Percentiles rank a stretch among this genome's conserved stretches.
Conservation (phyloP, 2,329 filamentous ascomycete genomes). For the Orbilia ellipsospora region DNA sequence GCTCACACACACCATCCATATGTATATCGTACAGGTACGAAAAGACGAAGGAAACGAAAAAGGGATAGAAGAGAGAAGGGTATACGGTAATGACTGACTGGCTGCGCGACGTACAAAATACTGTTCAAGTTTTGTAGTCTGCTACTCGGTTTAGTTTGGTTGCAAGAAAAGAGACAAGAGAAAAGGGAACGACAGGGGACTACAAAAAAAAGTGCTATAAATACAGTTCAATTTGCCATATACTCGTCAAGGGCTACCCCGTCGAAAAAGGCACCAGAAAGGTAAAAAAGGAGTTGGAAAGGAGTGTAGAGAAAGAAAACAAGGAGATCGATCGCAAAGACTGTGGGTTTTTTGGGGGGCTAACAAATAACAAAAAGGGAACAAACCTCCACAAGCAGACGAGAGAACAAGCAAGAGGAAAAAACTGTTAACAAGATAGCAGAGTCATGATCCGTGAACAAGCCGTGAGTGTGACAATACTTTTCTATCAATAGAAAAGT, state of each 20-base stretch:
- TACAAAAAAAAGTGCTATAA: conserved; percentile 12
- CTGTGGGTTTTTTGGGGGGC: background rate
- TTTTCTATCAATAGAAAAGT: conserved; percentile 25
- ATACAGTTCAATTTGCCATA: conserved; percentile 29
- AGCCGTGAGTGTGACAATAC: conserved; percentile 21
- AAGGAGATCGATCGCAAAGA: conserved; percentile 14
- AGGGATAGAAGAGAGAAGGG: conserved; percentile 27
- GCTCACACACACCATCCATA: conserved; percentile 14
- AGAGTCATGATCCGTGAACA: conserved; percentile 39
- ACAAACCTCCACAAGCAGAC: background rate
- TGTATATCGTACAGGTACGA: conserved; percentile 27
- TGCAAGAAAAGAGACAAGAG: conserved; percentile 1
- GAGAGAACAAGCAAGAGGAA: background rate
- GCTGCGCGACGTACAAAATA: background rate
- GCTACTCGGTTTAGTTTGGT: conserved; percentile 5
- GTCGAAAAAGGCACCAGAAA: conserved; percentile 36
- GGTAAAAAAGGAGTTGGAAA: conserved; percentile 15
- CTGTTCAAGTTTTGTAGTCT: background rate
- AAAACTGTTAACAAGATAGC: conserved; percentile 6
- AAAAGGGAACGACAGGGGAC: background rate
- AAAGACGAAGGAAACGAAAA: conserved; percentile 29
- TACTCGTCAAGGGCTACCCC: conserved; percentile 27
- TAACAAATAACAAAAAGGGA: background rate
- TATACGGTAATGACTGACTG: background rate
- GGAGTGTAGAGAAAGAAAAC: background rate